These are phyloP conservation scores for Jasminum sambac DNA, from an alignment of 257 asterid genomes.

Conservation along the genomic window DNA sequence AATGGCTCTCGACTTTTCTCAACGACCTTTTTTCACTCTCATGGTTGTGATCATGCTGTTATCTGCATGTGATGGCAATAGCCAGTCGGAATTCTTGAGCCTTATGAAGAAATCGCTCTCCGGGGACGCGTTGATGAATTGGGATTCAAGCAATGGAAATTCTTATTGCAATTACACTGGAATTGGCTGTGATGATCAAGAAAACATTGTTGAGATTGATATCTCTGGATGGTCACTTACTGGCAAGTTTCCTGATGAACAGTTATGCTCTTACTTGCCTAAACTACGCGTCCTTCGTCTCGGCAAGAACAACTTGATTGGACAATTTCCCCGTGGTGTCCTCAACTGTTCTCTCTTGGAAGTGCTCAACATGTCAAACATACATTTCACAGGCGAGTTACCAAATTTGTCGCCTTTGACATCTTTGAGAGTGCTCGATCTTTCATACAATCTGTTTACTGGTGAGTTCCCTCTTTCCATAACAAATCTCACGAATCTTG, in stretches of 20 bases:
- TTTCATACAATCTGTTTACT: constrained; percentile 56
- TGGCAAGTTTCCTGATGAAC: constrained; percentile 55
- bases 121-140: constrained; percentile 49
- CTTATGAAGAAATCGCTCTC: constrained; percentile 39
- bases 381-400: constrained; percentile 45
- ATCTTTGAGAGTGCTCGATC: constrained; percentile 53
- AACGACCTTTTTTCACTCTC: constrained; percentile 23
- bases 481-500: constrained; percentile 63
- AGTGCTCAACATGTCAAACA: constrained; percentile 51
- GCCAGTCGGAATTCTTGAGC: constrained; percentile 50
- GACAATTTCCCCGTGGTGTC: constrained; percentile 57
- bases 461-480: constrained; percentile 78
- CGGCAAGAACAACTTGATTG: constrained; percentile 49
- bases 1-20: neutral
- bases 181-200: constrained; percentile 52
- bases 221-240: constrained; percentile 63
- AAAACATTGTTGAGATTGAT: constrained; percentile 49
- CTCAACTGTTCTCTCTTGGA: constrained; percentile 53
- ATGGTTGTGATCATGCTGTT: constrained; percentile 28
- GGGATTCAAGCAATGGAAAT: constrained; percentile 39
- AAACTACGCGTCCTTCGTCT: constrained; percentile 46
- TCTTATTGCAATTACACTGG: constrained; percentile 57
- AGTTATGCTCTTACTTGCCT: constrained; percentile 67
- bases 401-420: constrained; percentile 68
- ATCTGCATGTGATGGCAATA: constrained; percentile 10